Conservation (phyloP, 495 filamentous ascomycete genomes). For the Daldinia concentrica region DNA sequence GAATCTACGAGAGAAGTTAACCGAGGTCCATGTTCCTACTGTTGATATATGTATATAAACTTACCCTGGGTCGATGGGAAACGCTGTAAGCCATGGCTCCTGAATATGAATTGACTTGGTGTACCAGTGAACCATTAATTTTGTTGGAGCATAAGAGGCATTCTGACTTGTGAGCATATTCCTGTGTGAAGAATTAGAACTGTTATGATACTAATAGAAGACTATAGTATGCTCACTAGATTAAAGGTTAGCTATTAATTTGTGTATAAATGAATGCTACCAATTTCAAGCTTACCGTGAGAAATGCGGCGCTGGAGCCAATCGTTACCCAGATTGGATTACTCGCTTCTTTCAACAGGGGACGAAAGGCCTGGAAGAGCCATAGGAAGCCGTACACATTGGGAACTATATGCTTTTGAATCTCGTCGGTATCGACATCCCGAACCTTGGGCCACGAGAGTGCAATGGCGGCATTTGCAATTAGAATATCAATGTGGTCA, state of each 20-base stretch:
- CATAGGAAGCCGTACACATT: conserved; percentile 34
- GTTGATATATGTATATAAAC: not conserved
- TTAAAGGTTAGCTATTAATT: not conserved
- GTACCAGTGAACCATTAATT: conserved; percentile 52
- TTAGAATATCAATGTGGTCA: conserved; percentile 21
- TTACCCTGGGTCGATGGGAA: conserved; percentile 46
- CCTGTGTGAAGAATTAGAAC: conserved; percentile 4
- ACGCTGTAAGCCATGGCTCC: conserved; percentile 49
- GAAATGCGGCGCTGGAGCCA: conserved; percentile 40
- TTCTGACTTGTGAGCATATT: conserved; percentile 41
- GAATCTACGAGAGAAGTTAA: conserved; percentile 42
- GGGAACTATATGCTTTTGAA: conserved; percentile 13
- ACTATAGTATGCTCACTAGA: not conserved
- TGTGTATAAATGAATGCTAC: not conserved
- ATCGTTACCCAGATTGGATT: conserved; percentile 51
- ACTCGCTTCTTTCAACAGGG: conserved; percentile 27
- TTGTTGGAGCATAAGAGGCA: conserved; percentile 54
- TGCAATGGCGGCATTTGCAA: conserved; percentile 26
- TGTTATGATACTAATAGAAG: not conserved
- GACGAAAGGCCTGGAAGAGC: conserved; percentile 35
- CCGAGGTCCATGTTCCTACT: not conserved
- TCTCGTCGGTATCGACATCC: conserved; percentile 16
- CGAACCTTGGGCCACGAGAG: not conserved
- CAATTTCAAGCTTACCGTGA: conserved; percentile 30
- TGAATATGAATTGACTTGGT: conserved; percentile 50